Base-by-base conservation (phyloP, 768 basidiomycete genomes). In the Auricularia heimuer region DNA sequence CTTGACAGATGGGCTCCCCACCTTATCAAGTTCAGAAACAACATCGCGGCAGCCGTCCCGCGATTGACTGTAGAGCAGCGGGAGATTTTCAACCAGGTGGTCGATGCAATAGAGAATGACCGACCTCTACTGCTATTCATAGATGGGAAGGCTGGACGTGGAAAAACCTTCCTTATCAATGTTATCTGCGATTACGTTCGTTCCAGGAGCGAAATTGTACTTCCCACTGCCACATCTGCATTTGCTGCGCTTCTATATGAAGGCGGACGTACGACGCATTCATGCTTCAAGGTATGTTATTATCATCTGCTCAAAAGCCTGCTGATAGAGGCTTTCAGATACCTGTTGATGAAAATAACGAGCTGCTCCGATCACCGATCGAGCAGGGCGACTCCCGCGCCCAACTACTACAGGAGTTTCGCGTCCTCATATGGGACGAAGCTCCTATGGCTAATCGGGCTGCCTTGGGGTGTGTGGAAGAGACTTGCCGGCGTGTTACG, bases 121-220 rank as follows among this genome's bases (percentile, higher is more conserved):
- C 24, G 24, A 29, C 24, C 24, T 29, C 24, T 75, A 0, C 69
- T 65, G 42, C 66, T 70, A 7, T 79, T 79, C 64, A 63, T 80
- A 7, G 74, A 79, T 66, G 78, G 79, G 1, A 74, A 76, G 63
- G 78, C 78, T 2, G 79, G 79, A 0, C 66, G 76, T 3, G 79
- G 78, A 0, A 81, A 81, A 67, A 80, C 78, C 0, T 77, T 72
- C 37, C 44, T 79, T 1, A 65, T 77, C 1, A 74, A 74, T 42
- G 70, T 77, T 0, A 62, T 81, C 3, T 76, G 75, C 60, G 72
- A 73, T 64, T 69, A 67, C 35, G 42, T 79, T 1, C 68, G 77
- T 11, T 64, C 70, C 0, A 34, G 35, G 24, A 29, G 24, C 24
- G 24, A 29, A 29, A 29, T 29, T 29, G 24, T 29, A 29, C 24